These are phyloP conservation scores for Colletotrichum theobromicola DNA, from an alignment of 2,329 filamentous ascomycete species.

Conservation along the genomic window DNA sequence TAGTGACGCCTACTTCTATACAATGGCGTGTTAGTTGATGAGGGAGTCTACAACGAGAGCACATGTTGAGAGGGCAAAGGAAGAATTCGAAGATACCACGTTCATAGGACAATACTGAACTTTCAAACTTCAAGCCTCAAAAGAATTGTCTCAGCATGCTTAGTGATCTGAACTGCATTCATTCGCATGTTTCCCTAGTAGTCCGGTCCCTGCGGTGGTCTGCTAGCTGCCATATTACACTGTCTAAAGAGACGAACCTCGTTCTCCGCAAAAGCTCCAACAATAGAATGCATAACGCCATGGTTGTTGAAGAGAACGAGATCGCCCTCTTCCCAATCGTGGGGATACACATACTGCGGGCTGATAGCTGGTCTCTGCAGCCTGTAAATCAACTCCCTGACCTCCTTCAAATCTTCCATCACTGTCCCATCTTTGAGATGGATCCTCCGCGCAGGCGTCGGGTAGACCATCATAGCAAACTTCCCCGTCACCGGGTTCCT, in stretches of 20 bases:
- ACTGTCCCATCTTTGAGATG: neutral
- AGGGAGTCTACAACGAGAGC: neutral
- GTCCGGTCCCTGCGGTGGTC: neutral
- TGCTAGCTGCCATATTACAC: neutral
- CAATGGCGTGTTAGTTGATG: neutral
- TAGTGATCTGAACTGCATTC: neutral
- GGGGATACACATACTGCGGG: neutral
- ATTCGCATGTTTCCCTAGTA: neutral
- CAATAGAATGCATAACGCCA: neutral
- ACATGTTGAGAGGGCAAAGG: neutral
- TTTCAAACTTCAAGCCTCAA: neutral
- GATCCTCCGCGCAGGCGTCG: neutral
- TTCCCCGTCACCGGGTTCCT: neutral
- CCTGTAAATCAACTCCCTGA: neutral
- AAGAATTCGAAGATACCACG: neutral
- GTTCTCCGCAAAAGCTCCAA: neutral
- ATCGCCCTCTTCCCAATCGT: neutral
- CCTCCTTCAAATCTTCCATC: neutral
- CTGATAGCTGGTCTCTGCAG: neutral
- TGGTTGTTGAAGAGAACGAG: neutral
- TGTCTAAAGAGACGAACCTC: neutral
- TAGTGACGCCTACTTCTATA: neutral
- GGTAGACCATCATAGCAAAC: neutral
- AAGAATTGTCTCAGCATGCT: neutral
- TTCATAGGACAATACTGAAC: neutral